Evolutionary conservation across 306 rosid species (phyloP).

Genomic region (Trifolium repens): DNA sequence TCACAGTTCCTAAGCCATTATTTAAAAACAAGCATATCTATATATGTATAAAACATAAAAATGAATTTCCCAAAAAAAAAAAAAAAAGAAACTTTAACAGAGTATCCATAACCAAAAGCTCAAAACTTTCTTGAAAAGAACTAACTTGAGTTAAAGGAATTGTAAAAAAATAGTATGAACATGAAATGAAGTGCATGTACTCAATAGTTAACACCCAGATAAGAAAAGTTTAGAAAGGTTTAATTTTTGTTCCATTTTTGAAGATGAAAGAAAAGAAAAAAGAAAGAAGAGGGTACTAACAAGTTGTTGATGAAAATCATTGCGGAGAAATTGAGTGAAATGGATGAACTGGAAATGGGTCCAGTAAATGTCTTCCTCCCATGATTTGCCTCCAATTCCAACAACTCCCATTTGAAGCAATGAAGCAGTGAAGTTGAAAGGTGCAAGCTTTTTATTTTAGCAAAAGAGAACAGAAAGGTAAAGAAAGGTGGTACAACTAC

Average conservation of each 20-base stretch:
- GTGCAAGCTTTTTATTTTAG: not conserved
- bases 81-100: not conserved
- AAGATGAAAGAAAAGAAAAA: not conserved
- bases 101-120: not conserved
- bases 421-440: not conserved
- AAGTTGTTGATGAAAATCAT: constrained; percentile 53
- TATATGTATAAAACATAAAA: too few species aligned
- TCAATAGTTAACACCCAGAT: constrained; percentile 1
- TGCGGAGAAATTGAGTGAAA: constrained; percentile 51
- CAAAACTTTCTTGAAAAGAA: not conserved
- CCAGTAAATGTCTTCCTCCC: constrained; percentile 71
- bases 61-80: too few species aligned
- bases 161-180: not conserved
- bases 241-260: not conserved
- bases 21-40: not conserved
- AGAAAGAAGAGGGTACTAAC: constrained; percentile 39
- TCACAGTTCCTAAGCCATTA: constrained; percentile 1
- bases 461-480: too few species aligned
- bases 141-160: not conserved
- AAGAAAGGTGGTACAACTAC: too few species aligned
- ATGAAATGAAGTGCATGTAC: constrained; percentile 5
- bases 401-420: not conserved
- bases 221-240: not conserved
- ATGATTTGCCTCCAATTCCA: constrained; percentile 49
- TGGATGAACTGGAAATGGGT: constrained; percentile 57